Evolutionary conservation across 2,329 filamentous ascomycete genomes (phyloP).

Genomic region (Hypomyces rosellus): DNA sequence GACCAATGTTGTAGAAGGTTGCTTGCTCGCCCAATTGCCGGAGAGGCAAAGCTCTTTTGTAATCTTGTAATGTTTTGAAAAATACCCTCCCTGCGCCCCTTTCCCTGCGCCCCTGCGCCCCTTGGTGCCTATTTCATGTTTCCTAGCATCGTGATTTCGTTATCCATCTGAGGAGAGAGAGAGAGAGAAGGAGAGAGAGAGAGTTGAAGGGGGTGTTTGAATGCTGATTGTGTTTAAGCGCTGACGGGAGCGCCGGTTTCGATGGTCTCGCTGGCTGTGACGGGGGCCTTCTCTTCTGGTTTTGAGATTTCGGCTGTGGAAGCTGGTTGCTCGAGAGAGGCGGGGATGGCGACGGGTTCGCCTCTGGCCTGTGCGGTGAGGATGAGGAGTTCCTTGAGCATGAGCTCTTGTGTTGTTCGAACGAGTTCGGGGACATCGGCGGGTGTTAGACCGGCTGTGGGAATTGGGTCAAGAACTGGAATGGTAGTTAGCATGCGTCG

Average conservation of each 20-base stretch:
- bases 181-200: background rate
- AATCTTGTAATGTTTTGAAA: no score
- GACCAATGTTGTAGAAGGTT: background rate
- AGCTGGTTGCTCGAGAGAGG: conserved; percentile 12
- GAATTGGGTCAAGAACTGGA: conserved; percentile 71
- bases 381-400: conserved; percentile 60
- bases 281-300: background rate
- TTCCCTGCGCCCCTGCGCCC: background rate
- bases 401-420: conserved; percentile 61
- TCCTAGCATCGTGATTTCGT: no score
- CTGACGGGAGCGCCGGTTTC: background rate
- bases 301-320: background rate
- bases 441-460: conserved; percentile 64
- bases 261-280: background rate
- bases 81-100: background rate
- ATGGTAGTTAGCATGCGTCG: background rate
- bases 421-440: conserved; percentile 74
- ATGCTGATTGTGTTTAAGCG: background rate
- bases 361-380: conserved; percentile 48
- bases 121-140: no score
- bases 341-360: conserved; percentile 26
- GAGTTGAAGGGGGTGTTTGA: background rate
- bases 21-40: no score
- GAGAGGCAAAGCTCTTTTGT: no score
- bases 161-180: background rate